Evolutionary conservation across 2,329 filamentous ascomycete species (phyloP), one percentile per base, ranked within the genome.

Genomic region (Colletotrichum chrysophilum): DNA sequence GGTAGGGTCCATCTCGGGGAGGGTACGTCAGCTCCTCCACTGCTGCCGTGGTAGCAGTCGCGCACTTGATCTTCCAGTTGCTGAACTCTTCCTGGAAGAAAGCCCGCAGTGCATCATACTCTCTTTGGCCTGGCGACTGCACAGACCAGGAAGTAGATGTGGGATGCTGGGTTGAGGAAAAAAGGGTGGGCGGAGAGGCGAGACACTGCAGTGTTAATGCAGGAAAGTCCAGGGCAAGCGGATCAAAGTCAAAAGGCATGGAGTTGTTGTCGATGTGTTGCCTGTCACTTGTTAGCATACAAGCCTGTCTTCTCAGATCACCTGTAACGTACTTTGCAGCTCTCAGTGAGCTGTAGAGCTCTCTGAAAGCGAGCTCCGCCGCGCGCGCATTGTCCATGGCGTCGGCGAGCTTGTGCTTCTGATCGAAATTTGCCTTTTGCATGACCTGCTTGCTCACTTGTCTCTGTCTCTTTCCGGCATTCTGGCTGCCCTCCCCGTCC

Each of bases 141-240:
- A 98, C 91, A 1, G 95, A 95, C 92, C 96, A 98, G 1, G 95
- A 97, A 4, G 93, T 91, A 24, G 91, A 88, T 0, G 94, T 95
- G 3, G 95, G 89, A 80, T 97, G 94, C 34, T 96, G 95, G 8
- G 93, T 95, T 1, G 93, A 91, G 12, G 95, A 94, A 85, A 96
- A 96, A 8, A 98, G 88, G 1, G 95, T 97, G 5, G 95, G 93
- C 4, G 96, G 95, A 12, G 94, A 89, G 43, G 94, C 92, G 2
- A 98, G 91, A 78, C 96, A 93, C 77, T 94, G 94, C 13, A 98
- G 90, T 43, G 94, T 95, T 55, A 98, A 89, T 8, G 94, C 93
- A 8, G 96, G 95, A 80, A 98, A 98, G 75, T 95, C 95, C 82
- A 98, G 92, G 7, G 94, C 89, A 76, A 96, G 91, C 38, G 96